Conservation (phyloP, 495 filamentous ascomycete species). For the Penicillium argentinense region DNA sequence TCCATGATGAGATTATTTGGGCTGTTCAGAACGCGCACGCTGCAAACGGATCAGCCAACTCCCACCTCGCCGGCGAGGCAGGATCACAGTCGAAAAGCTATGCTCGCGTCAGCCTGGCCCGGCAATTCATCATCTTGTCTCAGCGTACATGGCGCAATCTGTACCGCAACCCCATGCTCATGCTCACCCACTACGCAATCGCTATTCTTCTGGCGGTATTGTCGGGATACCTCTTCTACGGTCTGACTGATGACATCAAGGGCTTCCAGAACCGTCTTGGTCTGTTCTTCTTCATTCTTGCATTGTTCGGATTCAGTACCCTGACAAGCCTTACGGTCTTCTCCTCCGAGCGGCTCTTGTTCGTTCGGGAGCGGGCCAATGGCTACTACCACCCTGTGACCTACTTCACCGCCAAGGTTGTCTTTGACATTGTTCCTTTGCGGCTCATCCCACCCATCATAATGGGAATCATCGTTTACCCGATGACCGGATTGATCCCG, state of each 20-base stretch:
- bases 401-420: slow-evolving; percentile 92
- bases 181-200: slow-evolving; percentile 99
- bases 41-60: slow-evolving; percentile 71
- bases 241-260: slow-evolving; percentile 89
- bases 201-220: slow-evolving; percentile 92
- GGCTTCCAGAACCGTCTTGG: slow-evolving; percentile 99
- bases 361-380: slow-evolving; percentile 92
- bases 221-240: slow-evolving; percentile 94
- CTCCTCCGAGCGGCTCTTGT: slow-evolving; percentile 85
- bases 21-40: slow-evolving; percentile 58
- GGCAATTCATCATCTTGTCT: slow-evolving; percentile 88
- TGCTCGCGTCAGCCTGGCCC: slow-evolving; percentile 69
- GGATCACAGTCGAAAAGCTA: slow-evolving; percentile 67
- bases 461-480: slow-evolving; percentile 96
- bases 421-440: slow-evolving; percentile 94
- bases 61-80: slow-evolving; percentile 45
- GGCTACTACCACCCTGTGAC: slow-evolving; percentile 96
- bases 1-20: slow-evolving; percentile 77
- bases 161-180: slow-evolving; percentile 96
- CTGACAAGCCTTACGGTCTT: slow-evolving; percentile 93
- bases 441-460: slow-evolving; percentile 93
- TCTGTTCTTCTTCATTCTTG: slow-evolving; percentile 95
- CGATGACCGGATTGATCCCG: slow-evolving; percentile 93
- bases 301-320: slow-evolving; percentile 95
- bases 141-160: slow-evolving; percentile 94